phyloP scores from a whole-genome alignment of 106 monocot genomes.

The Ottelia alismoides region DNA sequence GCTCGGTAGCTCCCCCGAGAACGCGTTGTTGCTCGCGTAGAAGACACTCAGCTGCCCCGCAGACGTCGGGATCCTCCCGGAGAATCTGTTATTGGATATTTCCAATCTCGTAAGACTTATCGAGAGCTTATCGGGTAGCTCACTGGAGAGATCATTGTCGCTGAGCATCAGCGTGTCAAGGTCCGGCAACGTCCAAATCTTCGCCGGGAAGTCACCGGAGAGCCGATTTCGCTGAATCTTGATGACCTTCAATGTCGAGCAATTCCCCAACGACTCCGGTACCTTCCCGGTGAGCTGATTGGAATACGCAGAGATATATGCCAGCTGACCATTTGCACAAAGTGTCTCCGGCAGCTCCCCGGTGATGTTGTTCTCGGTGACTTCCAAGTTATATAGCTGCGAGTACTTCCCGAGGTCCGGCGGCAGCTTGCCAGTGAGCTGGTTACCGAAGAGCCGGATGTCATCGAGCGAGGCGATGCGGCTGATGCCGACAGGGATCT shows the following conservation, averaged over 20 bases:
- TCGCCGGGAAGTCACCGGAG: constrained; percentile 28
- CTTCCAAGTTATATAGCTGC: constrained; percentile 23
- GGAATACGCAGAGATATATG: constrained; percentile 8
- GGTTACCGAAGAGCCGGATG: constrained; percentile 4
- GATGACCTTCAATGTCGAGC: constrained; percentile 16
- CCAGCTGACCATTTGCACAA: constrained; percentile 11
- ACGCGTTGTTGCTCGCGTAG: constrained; percentile 21
- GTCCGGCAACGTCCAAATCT: constrained; percentile 31
- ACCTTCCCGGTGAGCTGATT: constrained; percentile 33
- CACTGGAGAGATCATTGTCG: constrained; percentile 33
- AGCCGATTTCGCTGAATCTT: constrained; percentile 32
- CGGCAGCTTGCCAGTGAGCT: constrained; percentile 1
- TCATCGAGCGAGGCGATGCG: neutral
- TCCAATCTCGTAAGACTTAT: constrained; percentile 26
- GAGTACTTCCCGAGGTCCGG: constrained; percentile 10
- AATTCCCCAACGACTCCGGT: constrained; percentile 25
- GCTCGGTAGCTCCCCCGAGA: constrained; percentile 28
- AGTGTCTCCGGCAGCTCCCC: constrained; percentile 30
- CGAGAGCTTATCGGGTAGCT: constrained; percentile 24
- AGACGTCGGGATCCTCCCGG: constrained; percentile 26
- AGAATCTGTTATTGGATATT: constrained; percentile 33
- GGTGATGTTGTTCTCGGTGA: constrained; percentile 24
- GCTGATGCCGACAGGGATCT: constrained; percentile 4
- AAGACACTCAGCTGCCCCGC: constrained; percentile 19
- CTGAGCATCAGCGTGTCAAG: constrained; percentile 8